Evolutionary conservation across 2,329 filamentous ascomycete species (phyloP).

Genomic region (Botrytis paeoniae): DNA sequence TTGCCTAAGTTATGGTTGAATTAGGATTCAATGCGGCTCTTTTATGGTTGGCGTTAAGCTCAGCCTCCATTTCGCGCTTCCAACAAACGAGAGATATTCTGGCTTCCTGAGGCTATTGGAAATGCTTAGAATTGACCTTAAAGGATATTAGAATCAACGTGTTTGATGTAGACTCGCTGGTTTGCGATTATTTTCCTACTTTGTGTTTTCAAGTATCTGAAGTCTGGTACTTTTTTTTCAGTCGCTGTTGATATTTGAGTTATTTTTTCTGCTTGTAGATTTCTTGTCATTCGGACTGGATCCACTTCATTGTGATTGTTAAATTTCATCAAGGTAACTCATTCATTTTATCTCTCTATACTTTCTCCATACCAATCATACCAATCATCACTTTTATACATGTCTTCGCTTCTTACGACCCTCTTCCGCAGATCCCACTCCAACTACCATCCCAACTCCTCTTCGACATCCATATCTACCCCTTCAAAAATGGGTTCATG

Average conservation of each 20-base stretch:
- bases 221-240: constrained; percentile 6
- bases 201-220: not conserved
- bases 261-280: not conserved
- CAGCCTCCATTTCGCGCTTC: not conserved
- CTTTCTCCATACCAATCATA: not conserved
- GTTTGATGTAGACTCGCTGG: not conserved
- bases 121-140: not conserved
- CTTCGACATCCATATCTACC: not conserved
- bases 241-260: not conserved
- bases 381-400: not conserved
- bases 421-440: constrained; percentile 7
- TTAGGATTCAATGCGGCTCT: not conserved
- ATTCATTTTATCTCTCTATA: not conserved
- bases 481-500: constrained; percentile 6
- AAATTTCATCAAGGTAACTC: not conserved
- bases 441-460: not conserved
- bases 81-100: not conserved
- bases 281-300: not conserved
- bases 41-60: constrained; percentile 9
- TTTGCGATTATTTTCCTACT: not conserved
- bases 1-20: not conserved
- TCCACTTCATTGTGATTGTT: not conserved
- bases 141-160: no score
- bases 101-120: not conserved
- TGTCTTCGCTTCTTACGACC: constrained; percentile 3